Base-by-base conservation (phyloP, 83 land plant species). In the Larix sibirica region DNA sequence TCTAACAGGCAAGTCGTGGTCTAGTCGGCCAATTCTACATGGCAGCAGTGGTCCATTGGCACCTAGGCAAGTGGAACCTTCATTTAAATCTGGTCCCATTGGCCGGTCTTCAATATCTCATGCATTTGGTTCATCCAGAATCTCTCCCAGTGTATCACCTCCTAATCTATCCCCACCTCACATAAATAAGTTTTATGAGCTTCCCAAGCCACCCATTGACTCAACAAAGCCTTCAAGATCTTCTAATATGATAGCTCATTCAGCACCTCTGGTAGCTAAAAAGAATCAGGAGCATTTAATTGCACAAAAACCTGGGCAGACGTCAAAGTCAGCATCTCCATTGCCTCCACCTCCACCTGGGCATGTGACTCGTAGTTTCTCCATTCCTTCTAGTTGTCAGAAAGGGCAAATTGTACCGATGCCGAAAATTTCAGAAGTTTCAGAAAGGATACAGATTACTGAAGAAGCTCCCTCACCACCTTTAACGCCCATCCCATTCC, bases 101-200 rank as follows among this genome's bases (percentile, higher is more conserved):
- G 28, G 59, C 4, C 85, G 79, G n/a, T 54, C 73, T 18, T 85
- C 90, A 13, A 42, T 47, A 50, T 61, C 86, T 23, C 84, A 76
- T 47, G 47, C 83, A 12, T 69, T 83, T 23, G 23, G 84, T 40
- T 79, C 90, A 40, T 83, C 88, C 18, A 89, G 78, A 76, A 71
- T 80, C 21, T 88, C 92, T 18, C 87, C 90, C 54, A 66, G 42
- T 54, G 64, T 80, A 10, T 88, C 92, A 58, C 90, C 90, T 69
- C 81, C 86, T 69, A 78, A 84, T 74, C 17, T 84, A 21, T 88
- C 92, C 10, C 83, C 94, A 71, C 85, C 94, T 21, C 87, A 82
- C 75, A 90, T 87, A 60, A 92, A 83, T 73, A 90, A 90, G 78
- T 86, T 92, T 70, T 89, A 92, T 81, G 94, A 92, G 79, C 94